Evolutionary conservation across 139 green algal genomes (phyloP).

Genomic region (Pseudopediastrum boryanum): DNA sequence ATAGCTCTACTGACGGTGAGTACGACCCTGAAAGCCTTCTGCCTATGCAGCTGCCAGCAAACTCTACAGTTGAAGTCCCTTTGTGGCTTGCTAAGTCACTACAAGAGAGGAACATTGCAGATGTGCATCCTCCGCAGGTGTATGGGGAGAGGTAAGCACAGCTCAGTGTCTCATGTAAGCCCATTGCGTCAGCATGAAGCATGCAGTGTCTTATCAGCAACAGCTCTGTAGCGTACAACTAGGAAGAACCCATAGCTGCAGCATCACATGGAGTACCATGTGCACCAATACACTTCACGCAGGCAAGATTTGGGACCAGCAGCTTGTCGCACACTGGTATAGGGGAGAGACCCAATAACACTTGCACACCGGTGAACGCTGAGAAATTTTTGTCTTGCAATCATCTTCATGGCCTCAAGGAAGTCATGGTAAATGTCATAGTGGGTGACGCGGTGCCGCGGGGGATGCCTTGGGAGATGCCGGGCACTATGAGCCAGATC

Average conservation of each 20-base stretch:
- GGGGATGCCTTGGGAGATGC: too few relatives aligned
- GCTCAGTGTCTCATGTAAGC: background rate
- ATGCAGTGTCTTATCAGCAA: background rate
- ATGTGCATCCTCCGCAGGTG: conserved; percentile 9
- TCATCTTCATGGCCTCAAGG: background rate
- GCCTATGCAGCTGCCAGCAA: conserved; percentile 6
- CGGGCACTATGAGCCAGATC: background rate
- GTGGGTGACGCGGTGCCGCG: background rate
- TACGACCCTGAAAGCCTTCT: background rate
- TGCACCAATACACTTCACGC: background rate
- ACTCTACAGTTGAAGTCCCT: conserved; percentile 15
- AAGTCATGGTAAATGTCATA: background rate
- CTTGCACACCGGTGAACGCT: background rate
- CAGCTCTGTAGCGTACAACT: background rate
- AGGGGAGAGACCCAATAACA: background rate
- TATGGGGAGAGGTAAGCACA: conserved; percentile 32
- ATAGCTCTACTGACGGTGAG: background rate
- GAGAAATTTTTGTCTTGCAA: too few relatives aligned
- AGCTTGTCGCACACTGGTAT: background rate
- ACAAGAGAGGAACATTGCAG: conserved; percentile 19
- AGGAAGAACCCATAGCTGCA: background rate
- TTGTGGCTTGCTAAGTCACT: conserved; percentile 40
- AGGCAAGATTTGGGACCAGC: background rate
- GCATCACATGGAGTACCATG: background rate
- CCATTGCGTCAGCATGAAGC: background rate